Percentiles rank a stretch among this genome's conserved stretches.
These are phyloP conservation scores for Cercospora sp. DNA, from an alignment of 2,329 filamentous ascomycete species.

Conservation along the genomic window DNA sequence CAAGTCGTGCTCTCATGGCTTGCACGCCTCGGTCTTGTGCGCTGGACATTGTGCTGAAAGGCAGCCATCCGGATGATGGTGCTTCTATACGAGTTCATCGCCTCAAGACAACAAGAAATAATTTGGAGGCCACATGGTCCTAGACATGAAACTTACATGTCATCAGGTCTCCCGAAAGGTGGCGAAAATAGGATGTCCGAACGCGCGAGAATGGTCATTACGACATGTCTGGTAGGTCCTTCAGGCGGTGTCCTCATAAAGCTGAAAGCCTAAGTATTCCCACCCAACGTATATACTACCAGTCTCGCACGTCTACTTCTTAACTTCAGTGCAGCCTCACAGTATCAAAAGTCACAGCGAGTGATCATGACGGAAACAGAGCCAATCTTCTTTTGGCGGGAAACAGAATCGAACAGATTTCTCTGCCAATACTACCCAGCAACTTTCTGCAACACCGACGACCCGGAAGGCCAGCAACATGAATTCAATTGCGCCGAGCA, in stretches of 20 bases:
- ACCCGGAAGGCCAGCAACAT: slow-evolving; percentile 19
- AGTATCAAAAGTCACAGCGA: not conserved
- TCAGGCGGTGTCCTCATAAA: not conserved
- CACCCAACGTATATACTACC: not conserved
- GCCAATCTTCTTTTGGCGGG: slow-evolving; percentile 42
- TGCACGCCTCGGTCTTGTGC: too few species aligned
- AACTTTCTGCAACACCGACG: slow-evolving; percentile 47
- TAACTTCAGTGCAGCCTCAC: not conserved
- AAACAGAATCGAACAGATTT: slow-evolving; percentile 53
- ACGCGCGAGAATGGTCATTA: not conserved
- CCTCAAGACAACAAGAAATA: not conserved
- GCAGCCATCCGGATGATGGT: too few species aligned
- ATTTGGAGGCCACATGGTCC: not conserved
- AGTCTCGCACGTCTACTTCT: not conserved
- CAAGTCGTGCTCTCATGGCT: not conserved
- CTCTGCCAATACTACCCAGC: slow-evolving; percentile 63
- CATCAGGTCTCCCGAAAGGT: not conserved
- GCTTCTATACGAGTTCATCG: not conserved
- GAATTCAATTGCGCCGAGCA: slow-evolving; percentile 44
- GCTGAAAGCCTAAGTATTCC: not conserved
- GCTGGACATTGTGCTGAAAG: too few species aligned
- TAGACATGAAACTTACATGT: not conserved
- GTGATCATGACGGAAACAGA: not conserved
- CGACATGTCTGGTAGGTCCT: not conserved
- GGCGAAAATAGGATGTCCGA: too few species aligned